A percentile compares a stretch with the other conserved stretches of the same genome.
Evolutionary conservation across 257 asterid genomes (phyloP).

Genomic region (Nicotiana attenuata): DNA sequence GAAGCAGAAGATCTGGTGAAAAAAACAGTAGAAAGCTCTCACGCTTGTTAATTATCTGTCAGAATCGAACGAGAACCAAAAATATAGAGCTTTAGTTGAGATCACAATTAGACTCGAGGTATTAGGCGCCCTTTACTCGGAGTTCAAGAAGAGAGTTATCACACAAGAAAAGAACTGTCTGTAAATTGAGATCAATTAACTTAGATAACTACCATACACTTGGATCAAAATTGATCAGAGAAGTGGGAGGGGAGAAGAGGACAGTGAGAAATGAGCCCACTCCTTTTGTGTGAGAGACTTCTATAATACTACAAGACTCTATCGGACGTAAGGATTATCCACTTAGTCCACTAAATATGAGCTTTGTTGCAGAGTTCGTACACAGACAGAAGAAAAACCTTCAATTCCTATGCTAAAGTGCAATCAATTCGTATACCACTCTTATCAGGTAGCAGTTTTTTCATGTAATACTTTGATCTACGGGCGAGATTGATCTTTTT

Average conservation of each 20-base stretch:
- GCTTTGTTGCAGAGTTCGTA: neutral
- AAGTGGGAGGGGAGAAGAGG: neutral
- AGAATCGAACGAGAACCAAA: neutral
- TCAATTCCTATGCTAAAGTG: constrained; percentile 27
- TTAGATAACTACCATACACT: neutral
- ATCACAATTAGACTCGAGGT: neutral
- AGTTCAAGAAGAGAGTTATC: neutral
- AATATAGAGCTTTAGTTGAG: neutral
- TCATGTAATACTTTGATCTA: constrained; percentile 79
- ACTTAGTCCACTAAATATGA: neutral
- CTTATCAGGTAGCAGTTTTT: constrained; percentile 61
- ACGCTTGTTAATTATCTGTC: neutral
- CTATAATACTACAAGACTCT: neutral
- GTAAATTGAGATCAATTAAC: neutral
- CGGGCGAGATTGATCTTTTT: constrained; percentile 72
- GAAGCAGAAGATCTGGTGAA: neutral
- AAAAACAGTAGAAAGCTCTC: neutral
- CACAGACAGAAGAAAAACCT: neutral
- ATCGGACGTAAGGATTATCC: neutral
- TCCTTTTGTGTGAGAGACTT: neutral
- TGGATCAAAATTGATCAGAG: neutral
- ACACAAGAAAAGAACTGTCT: no score
- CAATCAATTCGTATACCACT: constrained; percentile 64
- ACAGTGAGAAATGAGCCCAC: neutral
- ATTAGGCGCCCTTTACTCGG: neutral